Evolutionary conservation across 805 yeast species (phyloP), one percentile per base, ranked within the genome.

Genomic region (Tetrapisispora phaffii): DNA sequence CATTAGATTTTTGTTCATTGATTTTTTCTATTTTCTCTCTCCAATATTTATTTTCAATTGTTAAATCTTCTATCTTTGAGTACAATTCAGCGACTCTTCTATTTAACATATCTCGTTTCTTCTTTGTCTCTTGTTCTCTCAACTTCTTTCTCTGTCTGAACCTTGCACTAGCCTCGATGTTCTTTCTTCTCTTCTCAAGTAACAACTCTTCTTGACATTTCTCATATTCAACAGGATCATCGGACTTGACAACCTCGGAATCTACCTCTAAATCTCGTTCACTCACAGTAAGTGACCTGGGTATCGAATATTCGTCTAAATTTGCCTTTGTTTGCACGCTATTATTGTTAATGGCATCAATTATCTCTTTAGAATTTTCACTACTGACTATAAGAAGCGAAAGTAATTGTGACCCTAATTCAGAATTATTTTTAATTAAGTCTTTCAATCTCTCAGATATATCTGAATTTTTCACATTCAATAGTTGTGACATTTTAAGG

Each of bases 121-220:
- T 43, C 23, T 52, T 34, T 23, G 54, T 61, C 32, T 54, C 59
- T 20, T 47, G 47, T 34, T 56, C 57, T 37, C 54, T 49, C 35
- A 55, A 53, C 48, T 59, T 58, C 46, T 57, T 53, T 32, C 64
- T 55, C 60, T 87, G 77, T 51, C 98, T 75, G 71, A 90, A 90
- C 48, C 97, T 73, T 4, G 97, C 97, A 19, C 90, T 80, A 1
- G 98, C 97, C 1, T 93, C 96, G 0, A 96, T 88, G 66, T 88
- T 89, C 55, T 94, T 75, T 51, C 83, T 77, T 50, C 95, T 75
- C 66, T 86, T 90, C 57, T 84, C 44, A 28, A 34, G 22, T 39
- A 34, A 36, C 5, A 36, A 13, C 17, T 20, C 28, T 19, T 35
- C 47, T 16, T n/a, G 23, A 22, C 21, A 13, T 16, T 37, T 32